Evolutionary conservation across 129 eudicot genomes (phyloP).

Genomic region (Chrysanthemum seticuspe): DNA sequence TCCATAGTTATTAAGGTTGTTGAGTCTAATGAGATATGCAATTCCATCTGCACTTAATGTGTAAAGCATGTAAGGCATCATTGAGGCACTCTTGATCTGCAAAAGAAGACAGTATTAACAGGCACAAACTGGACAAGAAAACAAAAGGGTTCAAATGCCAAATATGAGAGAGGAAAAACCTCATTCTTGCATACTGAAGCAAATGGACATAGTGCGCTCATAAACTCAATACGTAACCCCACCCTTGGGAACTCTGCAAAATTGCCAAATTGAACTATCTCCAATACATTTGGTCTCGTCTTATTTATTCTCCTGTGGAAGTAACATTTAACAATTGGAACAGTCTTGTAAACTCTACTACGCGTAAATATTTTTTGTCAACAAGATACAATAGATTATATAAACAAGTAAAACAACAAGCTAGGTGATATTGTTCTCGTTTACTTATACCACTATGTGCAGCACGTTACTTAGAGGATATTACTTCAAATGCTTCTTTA

Average conservation of each 20-base stretch:
- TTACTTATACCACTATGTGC: no score
- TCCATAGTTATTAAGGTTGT: slow-evolving; percentile 42
- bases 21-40: slow-evolving; percentile 64
- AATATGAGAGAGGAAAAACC: slow-evolving; percentile 30
- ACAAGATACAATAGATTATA: no score
- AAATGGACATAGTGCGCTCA: slow-evolving; percentile 62
- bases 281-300: slow-evolving; percentile 58
- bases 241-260: slow-evolving; percentile 49
- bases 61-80: slow-evolving; percentile 62
- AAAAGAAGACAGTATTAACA: slow-evolving; percentile 9
- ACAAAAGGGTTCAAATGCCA: no score
- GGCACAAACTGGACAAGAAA: not conserved
- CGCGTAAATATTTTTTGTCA: no score
- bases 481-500: no score
- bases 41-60: slow-evolving; percentile 58
- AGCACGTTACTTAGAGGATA: no score
- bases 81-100: slow-evolving; percentile 47
- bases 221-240: slow-evolving; percentile 69
- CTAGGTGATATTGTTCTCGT: no score
- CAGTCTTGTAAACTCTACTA: no score
- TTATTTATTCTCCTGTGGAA: slow-evolving; percentile 65
- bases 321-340: no score
- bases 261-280: slow-evolving; percentile 58
- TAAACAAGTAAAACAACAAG: no score
- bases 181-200: slow-evolving; percentile 64